Percentiles rank a stretch among this genome's conserved stretches.
Conservation (phyloP, 2,329 filamentous ascomycete genomes). For the Rhynchosporium secalis region DNA sequence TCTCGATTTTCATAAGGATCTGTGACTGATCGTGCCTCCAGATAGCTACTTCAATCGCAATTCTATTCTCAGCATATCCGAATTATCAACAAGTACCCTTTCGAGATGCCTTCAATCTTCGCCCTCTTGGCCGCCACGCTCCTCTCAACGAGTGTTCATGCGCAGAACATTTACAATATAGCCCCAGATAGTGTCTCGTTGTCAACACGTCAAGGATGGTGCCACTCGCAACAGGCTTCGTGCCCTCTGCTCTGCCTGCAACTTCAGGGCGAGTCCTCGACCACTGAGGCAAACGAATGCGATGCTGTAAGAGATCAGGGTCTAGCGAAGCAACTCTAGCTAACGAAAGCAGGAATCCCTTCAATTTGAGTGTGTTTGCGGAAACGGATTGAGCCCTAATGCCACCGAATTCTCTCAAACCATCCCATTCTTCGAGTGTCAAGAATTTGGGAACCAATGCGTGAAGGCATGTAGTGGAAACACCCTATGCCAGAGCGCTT, state of each 20-base stretch:
- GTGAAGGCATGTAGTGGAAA: conserved; percentile 57
- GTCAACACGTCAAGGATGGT: conserved; percentile 55
- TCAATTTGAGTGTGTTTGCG: conserved; percentile 72
- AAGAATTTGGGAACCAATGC: conserved; percentile 69
- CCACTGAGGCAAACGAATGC: conserved; percentile 63
- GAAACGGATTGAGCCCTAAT: conserved; percentile 66
- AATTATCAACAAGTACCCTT: neutral
- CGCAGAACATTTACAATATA: conserved; percentile 60
- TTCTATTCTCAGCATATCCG: conserved; percentile 10
- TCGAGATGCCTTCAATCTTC: conserved; percentile 53
- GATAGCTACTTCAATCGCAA: conserved; percentile 10
- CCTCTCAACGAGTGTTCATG: conserved; percentile 42
- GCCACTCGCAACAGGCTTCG: conserved; percentile 57
- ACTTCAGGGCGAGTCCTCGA: conserved; percentile 44
- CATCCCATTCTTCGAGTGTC: conserved; percentile 75
- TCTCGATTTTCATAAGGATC: neutral
- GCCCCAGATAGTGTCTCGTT: conserved; percentile 60
- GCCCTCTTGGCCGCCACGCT: conserved; percentile 53
- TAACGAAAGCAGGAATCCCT: conserved; percentile 51
- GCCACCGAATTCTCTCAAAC: conserved; percentile 76
- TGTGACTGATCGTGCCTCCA: conserved; percentile 13
- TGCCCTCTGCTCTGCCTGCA: conserved; percentile 76
- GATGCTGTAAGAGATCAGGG: conserved; percentile 55
- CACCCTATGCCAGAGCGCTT: conserved; percentile 59
- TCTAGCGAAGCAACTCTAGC: neutral